Evolutionary conservation across 495 filamentous ascomycete genomes (phyloP), one percentile per base, ranked within the genome.

Genomic region (Aspergillus ostianus): DNA sequence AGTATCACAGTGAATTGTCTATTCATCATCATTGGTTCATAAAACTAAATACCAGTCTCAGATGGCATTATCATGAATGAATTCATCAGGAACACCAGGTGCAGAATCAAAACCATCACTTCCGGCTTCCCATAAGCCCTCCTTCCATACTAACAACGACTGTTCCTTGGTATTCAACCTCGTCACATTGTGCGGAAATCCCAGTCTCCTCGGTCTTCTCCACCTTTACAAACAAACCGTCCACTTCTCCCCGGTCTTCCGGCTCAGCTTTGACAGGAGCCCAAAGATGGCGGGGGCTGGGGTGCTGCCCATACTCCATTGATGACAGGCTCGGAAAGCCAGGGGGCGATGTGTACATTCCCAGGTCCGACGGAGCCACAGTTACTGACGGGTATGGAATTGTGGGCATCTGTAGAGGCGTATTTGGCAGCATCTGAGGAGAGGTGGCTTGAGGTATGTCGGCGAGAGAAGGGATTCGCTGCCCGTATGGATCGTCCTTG

Each of bases 401-500:
- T 32, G 51, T 26, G n/a, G 47, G 10, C 17, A 44, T 20, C n/a
- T 47, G 61, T 8, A 23, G n/a, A 41, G 26, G 12, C 3, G 46
- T 15, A 8, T 6, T 3, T 19, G 57, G 15, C 26, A 60, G 55
- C 19, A 52, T 52, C 0, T 47, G 52, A 3, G 51, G 21, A 6
- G 47, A 50, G 19, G 46, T 8, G n/a, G 36, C 47, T 18, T 54
- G 45, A 23, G 68, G 68, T 23, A 67, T 64, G 58, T 64, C 59
- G 0, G 50, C 61, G 45, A 68, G 41, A 7, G 49, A 55, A 15
- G 44, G 49, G 44, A 57, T 36, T 1, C 19, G 49, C 12, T 58
- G 59, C 32, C 47, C 26, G 49, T 65, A 66, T 2, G 59, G 62
- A 9, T 71, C 68, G 36, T 53, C 19, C 46, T 70, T 70, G 57